Conservation (phyloP, 805 yeast species). For the Ogataea haglerorum region DNA sequence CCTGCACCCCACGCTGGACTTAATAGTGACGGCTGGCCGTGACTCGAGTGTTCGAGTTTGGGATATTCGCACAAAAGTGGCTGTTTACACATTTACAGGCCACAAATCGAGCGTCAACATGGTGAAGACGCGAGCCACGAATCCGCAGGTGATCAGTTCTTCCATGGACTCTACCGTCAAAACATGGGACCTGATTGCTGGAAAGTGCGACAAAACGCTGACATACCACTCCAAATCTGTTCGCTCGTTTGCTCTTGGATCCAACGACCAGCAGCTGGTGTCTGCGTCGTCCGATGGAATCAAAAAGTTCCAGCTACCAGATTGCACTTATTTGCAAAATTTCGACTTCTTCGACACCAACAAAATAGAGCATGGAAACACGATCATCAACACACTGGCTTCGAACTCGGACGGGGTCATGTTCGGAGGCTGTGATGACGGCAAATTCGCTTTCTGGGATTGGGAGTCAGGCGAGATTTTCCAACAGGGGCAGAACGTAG, state of each 20-base stretch:
- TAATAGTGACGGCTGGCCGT: constrained; percentile 83
- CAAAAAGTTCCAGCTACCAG: constrained; percentile 80
- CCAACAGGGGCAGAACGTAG: constrained; percentile 51
- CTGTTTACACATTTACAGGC: constrained; percentile 76
- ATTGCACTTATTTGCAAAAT: constrained; percentile 56
- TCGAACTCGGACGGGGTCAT: constrained; percentile 59
- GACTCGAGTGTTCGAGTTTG: constrained; percentile 86
- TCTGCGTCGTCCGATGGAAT: constrained; percentile 80
- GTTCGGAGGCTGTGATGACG: constrained; percentile 84
- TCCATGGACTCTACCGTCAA: constrained; percentile 83
- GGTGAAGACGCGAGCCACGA: constrained; percentile 63
- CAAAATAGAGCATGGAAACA: constrained; percentile 30
- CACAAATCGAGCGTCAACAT: constrained; percentile 74
- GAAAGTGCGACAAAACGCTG: constrained; percentile 62
- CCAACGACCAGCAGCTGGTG: constrained; percentile 67
- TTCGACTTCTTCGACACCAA: constrained; percentile 47
- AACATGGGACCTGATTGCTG: constrained; percentile 88
- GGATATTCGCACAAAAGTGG: constrained; percentile 82
- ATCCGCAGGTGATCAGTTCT: constrained; percentile 82
- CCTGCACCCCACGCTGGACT: constrained; percentile 82
- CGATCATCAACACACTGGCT: constrained; percentile 65
- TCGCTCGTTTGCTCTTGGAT: constrained; percentile 67
- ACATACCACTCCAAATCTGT: constrained; percentile 86
- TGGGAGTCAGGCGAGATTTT: constrained; percentile 65
- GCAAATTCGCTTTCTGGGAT: constrained; percentile 72